These are phyloP conservation scores for Hypomontagnella monticulosa DNA, from an alignment of 495 filamentous ascomycete genomes.

Conservation along the genomic window DNA sequence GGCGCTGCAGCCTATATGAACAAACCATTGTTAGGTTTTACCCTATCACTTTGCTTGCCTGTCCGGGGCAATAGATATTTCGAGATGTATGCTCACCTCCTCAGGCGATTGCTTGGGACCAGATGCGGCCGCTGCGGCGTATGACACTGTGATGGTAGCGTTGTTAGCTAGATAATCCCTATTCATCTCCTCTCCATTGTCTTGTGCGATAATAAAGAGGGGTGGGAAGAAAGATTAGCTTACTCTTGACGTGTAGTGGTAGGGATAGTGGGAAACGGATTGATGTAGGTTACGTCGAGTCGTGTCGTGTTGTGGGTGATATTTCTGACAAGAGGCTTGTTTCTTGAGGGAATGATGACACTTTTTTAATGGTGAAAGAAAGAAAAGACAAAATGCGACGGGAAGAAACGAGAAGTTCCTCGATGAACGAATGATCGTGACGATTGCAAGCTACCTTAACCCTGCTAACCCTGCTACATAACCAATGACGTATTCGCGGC, in stretches of 20 bases:
- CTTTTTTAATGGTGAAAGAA: conserved; percentile 1
- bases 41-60: not conserved
- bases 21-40: conserved; percentile 23
- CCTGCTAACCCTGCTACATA: not conserved
- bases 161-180: conserved; percentile 10
- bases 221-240: not conserved
- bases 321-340: no score
- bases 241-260: conserved; percentile 17
- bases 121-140: conserved; percentile 77
- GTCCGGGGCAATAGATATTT: not conserved
- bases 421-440: conserved; percentile 37
- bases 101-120: conserved; percentile 77
- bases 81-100: conserved; percentile 63
- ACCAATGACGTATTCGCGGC: conserved; percentile 40
- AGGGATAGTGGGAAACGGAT: no score
- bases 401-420: conserved; percentile 18
- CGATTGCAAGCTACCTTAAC: not conserved
- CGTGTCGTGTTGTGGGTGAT: not conserved
- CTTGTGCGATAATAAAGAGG: not conserved
- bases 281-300: no score
- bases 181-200: not conserved
- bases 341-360: not conserved
- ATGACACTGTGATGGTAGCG: conserved; percentile 66
- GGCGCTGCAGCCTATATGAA: conserved; percentile 65
- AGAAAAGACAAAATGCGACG: conserved; percentile 19